phyloP scores from a whole-genome alignment of 345 rosid genomes.

The Hibiscus tridactylites region DNA sequence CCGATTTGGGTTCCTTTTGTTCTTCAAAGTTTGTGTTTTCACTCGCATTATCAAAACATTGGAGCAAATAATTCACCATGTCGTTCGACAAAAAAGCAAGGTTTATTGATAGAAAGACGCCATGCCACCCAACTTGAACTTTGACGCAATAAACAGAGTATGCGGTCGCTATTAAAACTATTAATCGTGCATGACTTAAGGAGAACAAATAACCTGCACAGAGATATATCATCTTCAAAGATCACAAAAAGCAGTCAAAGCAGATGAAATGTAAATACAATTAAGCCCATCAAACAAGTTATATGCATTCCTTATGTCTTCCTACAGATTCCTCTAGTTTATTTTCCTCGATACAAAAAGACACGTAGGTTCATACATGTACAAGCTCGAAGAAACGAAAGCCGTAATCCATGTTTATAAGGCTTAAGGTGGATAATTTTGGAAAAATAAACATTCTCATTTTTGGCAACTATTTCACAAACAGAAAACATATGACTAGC shows the following conservation, averaged over 20 bases:
- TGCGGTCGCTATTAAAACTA: slow-evolving; percentile 59
- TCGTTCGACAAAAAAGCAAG: slow-evolving; percentile 89
- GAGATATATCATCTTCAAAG: not conserved
- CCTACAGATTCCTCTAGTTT: too few relatives aligned
- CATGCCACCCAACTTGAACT: slow-evolving; percentile 93
- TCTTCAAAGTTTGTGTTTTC: slow-evolving; percentile 53
- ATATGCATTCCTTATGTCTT: too few relatives aligned
- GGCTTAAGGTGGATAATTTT: not conserved
- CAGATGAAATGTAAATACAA: slow-evolving; percentile 4
- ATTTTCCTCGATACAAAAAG: too few relatives aligned
- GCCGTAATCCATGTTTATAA: not conserved
- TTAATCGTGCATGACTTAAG: slow-evolving; percentile 80
- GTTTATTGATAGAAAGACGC: slow-evolving; percentile 72
- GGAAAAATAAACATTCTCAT: not conserved
- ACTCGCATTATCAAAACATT: slow-evolving; percentile 67
- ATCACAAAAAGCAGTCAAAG: not conserved
- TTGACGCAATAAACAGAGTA: slow-evolving; percentile 80
- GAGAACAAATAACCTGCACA: slow-evolving; percentile 82
- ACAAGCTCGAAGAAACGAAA: not conserved
- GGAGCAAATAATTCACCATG: slow-evolving; percentile 56
- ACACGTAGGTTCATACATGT: too few relatives aligned
- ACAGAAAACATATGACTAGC: too few relatives aligned
- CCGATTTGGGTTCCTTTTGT: slow-evolving; percentile 52
- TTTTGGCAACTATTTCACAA: too few relatives aligned
- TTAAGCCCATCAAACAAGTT: not conserved